phyloP scores from a whole-genome alignment of 805 yeast species.

The Wickerhamiella slavikovae region DNA sequence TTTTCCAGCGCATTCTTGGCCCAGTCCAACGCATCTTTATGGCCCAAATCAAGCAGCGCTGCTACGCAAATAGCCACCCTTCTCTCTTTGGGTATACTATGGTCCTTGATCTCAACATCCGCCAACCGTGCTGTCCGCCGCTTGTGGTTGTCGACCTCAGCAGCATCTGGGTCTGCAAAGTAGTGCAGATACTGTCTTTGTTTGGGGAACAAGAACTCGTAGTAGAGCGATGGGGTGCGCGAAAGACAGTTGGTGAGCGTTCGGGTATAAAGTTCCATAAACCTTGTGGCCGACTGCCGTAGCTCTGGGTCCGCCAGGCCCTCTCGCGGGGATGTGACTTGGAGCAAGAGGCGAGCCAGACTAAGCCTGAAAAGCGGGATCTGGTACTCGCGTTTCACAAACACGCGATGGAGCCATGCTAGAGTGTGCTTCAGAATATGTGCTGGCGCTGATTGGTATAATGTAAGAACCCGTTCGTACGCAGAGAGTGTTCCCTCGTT shows the following conservation, averaged over 20 bases:
- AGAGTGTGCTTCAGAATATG: constrained; percentile 41
- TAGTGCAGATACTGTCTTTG: constrained; percentile 24
- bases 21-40: constrained; percentile 25
- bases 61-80: constrained; percentile 31
- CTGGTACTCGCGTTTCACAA: constrained; percentile 40
- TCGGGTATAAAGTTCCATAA: constrained; percentile 44
- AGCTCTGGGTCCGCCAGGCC: constrained; percentile 25
- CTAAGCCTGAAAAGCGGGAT: constrained; percentile 48
- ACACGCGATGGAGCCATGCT: constrained; percentile 48
- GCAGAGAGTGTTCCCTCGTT: constrained; percentile 43
- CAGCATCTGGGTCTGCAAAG: constrained; percentile 44
- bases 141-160: constrained; percentile 7
- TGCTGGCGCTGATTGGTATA: constrained; percentile 41
- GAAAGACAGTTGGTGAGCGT: constrained; percentile 28
- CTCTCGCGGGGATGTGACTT: constrained; percentile 26
- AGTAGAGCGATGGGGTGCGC: constrained; percentile 31
- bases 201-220: constrained; percentile 50
- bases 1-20: constrained; percentile 21
- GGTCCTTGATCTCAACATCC: constrained; percentile 15
- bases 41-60: constrained; percentile 26
- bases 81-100: constrained; percentile 21
- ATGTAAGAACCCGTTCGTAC: constrained; percentile 38
- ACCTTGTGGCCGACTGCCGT: constrained; percentile 40
- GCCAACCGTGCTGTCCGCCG: constrained; percentile 3
- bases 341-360: constrained; percentile 38